Conservation (phyloP, 164 flowering plant species). For the Kingdonia uniflora region DNA sequence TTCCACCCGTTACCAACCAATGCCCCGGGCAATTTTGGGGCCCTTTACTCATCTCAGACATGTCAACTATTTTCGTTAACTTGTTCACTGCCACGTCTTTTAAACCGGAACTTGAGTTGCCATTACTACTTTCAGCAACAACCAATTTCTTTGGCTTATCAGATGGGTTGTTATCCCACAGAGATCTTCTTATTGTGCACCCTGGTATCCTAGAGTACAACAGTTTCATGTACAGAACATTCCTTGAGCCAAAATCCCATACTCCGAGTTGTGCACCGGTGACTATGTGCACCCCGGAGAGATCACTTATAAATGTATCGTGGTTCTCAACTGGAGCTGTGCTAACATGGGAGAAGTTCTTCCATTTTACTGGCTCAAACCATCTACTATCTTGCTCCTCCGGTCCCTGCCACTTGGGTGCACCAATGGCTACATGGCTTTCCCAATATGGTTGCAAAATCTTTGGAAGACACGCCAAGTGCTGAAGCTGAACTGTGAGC, state of each 20-base stretch:
- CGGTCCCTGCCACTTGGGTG: constrained; percentile 85
- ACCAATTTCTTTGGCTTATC: constrained; percentile 23
- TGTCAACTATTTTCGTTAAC: constrained; percentile 56
- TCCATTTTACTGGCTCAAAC: constrained; percentile 92
- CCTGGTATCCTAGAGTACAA: constrained; percentile 68
- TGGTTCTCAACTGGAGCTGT: constrained; percentile 72
- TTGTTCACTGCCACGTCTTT: constrained; percentile 30
- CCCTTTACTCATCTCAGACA: constrained; percentile 61
- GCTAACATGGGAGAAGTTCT: constrained; percentile 83
- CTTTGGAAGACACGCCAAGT: constrained; percentile 62
- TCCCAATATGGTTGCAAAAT: constrained; percentile 81
- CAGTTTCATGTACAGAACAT: constrained; percentile 68
- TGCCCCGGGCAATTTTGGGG: constrained; percentile 79
- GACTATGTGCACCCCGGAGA: constrained; percentile 58
- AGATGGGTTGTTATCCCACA: constrained; percentile 66
- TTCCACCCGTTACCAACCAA: constrained; percentile 89
- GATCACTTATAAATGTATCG: constrained; percentile 48
- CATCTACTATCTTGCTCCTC: constrained; percentile 93
- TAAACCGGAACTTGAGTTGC: constrained; percentile 32
- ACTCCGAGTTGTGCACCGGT: constrained; percentile 96
- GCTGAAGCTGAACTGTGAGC: constrained; percentile 57
- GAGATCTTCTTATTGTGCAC: constrained; percentile 68
- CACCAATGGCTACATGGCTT: constrained; percentile 67
- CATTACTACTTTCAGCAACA: constrained; percentile 6
- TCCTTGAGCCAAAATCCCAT: constrained; percentile 86